phyloP scores from a whole-genome alignment of 495 filamentous ascomycete genomes.

The Extremus antarcticus region DNA sequence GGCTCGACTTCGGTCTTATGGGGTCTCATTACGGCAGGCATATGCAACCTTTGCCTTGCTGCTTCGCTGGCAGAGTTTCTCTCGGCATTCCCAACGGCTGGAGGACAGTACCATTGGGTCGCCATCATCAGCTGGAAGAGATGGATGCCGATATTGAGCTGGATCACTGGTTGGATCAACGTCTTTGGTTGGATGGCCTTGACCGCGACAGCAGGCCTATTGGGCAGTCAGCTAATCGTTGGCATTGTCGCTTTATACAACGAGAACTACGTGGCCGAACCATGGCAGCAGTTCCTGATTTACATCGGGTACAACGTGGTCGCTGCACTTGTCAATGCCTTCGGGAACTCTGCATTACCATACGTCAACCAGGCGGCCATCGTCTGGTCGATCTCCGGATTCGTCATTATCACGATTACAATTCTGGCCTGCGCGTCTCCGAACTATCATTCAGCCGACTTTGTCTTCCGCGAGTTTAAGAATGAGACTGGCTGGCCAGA shows the following conservation, averaged over 20 bases:
- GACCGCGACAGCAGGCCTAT: conserved; percentile 28
- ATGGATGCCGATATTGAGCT: conserved; percentile 54
- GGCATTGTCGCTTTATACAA: conserved; percentile 37
- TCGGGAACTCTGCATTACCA: conserved; percentile 51
- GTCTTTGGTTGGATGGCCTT: conserved; percentile 56
- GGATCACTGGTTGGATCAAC: conserved; percentile 68
- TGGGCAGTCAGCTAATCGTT: conserved; percentile 37
- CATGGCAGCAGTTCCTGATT: conserved; percentile 67
- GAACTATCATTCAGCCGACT: conserved; percentile 48
- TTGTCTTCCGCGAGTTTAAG: conserved; percentile 39
- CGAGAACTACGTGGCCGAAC: conserved; percentile 39
- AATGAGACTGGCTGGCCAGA: conserved; percentile 46
- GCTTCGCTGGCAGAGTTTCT: conserved; percentile 63
- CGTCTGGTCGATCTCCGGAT: conserved; percentile 57
- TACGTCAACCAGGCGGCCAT: conserved; percentile 53
- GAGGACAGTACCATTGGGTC: conserved; percentile 68
- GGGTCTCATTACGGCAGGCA: conserved; percentile 56
- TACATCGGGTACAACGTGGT: conserved; percentile 53
- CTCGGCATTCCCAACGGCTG: conserved; percentile 55
- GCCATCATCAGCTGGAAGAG: conserved; percentile 49
- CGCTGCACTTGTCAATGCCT: conserved; percentile 56
- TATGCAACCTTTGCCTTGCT: conserved; percentile 63
- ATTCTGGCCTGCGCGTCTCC: conserved; percentile 52
- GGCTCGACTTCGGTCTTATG: conserved; percentile 45
- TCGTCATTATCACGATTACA: conserved; percentile 57